Conservation (phyloP, 768 basidiomycete genomes). For the Leccinellum rugosiceps region DNA sequence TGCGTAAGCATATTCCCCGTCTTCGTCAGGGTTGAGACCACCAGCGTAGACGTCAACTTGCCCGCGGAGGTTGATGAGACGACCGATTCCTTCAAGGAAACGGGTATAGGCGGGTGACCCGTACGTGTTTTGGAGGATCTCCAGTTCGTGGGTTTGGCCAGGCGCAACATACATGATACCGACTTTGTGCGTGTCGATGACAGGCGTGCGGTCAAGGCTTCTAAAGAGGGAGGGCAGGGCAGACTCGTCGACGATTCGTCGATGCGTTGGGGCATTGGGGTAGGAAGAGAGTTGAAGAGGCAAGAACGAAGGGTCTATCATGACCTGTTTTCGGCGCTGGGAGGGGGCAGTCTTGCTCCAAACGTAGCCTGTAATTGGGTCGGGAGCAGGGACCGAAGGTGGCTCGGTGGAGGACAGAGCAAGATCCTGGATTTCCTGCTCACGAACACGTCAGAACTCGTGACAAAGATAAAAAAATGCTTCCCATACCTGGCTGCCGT, state of each 20-base stretch:
- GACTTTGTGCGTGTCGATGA: constrained; percentile 96
- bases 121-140: constrained; percentile 86
- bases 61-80: constrained; percentile 82
- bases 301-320: constrained; percentile 81
- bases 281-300: constrained; percentile 83
- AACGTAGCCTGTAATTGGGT: constrained; percentile 80
- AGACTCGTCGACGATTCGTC: constrained; percentile 52
- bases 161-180: constrained; percentile 95
- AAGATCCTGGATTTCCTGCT: constrained; percentile 24
- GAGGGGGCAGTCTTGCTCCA: constrained; percentile 88
- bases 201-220: constrained; percentile 78
- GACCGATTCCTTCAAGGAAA: constrained; percentile 87
- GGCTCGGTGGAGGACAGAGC: constrained; percentile 1
- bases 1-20: constrained; percentile 96
- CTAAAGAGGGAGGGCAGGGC: constrained; percentile 57
- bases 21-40: constrained; percentile 84
- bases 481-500: constrained; percentile 9
- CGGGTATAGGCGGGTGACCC: constrained; percentile 94
- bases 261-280: constrained; percentile 40
- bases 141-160: constrained; percentile 78
- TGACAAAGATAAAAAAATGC: not conserved
- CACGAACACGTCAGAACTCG: constrained; percentile 4
- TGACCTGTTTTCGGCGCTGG: constrained; percentile 82
- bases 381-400: constrained; percentile 44
- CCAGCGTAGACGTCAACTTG: constrained; percentile 93